A percentile compares a stretch with the other conserved stretches of the same genome.
Conservation (phyloP, 2,329 filamentous ascomycete genomes). For the Sporothrix curviconia region DNA sequence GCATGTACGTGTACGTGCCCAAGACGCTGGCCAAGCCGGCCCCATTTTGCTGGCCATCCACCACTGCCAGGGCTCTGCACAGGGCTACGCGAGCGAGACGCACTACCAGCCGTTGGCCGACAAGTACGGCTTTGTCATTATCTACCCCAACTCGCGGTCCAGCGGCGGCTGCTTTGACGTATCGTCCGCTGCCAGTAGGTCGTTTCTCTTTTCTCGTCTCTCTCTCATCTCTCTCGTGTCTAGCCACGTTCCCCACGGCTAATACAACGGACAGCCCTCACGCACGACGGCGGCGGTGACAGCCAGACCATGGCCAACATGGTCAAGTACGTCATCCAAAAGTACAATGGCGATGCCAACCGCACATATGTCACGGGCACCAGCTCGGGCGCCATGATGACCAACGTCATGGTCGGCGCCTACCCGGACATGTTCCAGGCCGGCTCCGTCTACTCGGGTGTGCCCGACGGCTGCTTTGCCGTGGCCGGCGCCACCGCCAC, state of each 20-base stretch:
- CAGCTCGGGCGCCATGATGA: conserved; percentile 50
- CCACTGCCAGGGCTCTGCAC: conserved; percentile 49
- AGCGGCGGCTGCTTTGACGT: conserved; percentile 53
- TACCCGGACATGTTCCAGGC: conserved; percentile 51
- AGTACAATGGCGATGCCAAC: conserved; percentile 17
- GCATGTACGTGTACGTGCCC: conserved; percentile 31
- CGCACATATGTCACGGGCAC: conserved; percentile 44
- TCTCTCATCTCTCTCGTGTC: no score
- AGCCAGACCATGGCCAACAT: conserved; percentile 48
- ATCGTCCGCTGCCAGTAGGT: no score
- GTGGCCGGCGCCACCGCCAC: conserved; percentile 34
- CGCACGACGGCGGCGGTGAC: conserved; percentile 45
- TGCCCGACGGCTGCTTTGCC: conserved; percentile 49
- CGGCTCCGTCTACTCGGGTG: conserved; percentile 45
- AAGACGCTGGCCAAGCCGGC: conserved; percentile 27
- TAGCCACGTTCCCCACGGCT: no score
- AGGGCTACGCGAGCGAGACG: conserved; percentile 43
- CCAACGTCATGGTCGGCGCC: conserved; percentile 44
- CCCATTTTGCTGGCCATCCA: conserved; percentile 46
- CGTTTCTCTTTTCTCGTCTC: no score
- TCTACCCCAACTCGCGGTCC: conserved; percentile 39
- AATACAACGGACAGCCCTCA: conserved; percentile 38
- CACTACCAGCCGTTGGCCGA: conserved; percentile 49
- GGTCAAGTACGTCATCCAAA: conserved; percentile 38
- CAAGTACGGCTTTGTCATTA: conserved; percentile 47